A percentile compares a stretch with the other conserved stretches of the same genome.
These are phyloP conservation scores for Zanthoxylum bungeanum DNA, from an alignment of 345 rosid species.

Conservation along the genomic window DNA sequence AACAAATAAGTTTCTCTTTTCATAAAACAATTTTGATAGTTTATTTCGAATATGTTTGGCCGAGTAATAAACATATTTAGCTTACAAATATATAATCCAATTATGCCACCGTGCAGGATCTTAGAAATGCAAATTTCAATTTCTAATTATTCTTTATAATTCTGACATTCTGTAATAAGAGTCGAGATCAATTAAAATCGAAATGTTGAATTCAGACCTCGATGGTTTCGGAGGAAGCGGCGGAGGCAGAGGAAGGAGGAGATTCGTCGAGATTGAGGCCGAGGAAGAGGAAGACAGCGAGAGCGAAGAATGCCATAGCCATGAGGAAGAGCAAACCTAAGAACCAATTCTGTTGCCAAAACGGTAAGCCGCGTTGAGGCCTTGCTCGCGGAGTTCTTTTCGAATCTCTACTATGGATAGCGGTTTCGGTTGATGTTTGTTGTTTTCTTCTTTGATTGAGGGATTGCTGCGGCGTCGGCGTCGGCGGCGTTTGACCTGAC, in stretches of 20 bases:
- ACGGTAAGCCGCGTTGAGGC: conserved; percentile 36
- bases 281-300: conserved; percentile 70
- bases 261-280: conserved; percentile 50
- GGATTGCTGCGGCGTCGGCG: conserved; percentile 32
- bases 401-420: conserved; percentile 28
- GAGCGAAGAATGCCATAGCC: conserved; percentile 66
- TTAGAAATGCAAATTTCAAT: not conserved
- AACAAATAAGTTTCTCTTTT: not conserved
- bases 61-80: no score
- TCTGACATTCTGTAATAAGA: not conserved
- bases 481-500: conserved; percentile 42
- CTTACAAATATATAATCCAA: no score
- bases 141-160: no score
- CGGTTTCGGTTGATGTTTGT: conserved; percentile 16
- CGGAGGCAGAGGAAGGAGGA: conserved; percentile 48
- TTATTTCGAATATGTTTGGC: no score
- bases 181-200: not conserved
- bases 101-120: no score
- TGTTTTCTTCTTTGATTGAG: conserved; percentile 48
- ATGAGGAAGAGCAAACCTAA: conserved; percentile 60
- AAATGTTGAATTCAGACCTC: conserved; percentile 50
- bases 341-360: conserved; percentile 88
- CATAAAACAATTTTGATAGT: not conserved
- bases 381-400: conserved; percentile 4
- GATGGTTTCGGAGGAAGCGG: conserved; percentile 41